Evolutionary conservation across 768 basidiomycete genomes (phyloP), one percentile per base, ranked within the genome.

Genomic region (Agaricus sinodeliciosus): DNA sequence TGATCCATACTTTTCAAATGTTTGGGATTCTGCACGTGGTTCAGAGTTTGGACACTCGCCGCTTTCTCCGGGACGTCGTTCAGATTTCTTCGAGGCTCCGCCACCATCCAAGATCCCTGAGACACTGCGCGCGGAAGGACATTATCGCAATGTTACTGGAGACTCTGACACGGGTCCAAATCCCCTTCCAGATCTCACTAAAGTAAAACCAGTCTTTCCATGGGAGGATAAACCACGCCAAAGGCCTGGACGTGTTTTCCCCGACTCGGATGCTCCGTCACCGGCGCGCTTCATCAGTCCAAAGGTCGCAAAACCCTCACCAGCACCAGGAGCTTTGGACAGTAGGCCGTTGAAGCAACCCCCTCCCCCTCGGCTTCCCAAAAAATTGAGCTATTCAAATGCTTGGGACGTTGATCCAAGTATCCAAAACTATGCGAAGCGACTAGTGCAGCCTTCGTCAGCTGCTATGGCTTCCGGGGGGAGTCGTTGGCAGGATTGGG

Each of bases 151-250:
- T 60, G 81, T 87, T 16, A 75, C 74, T 1, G 77, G 77, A n/a
- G 76, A 77, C 19, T 69, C 68, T 36, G 59, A 65, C n/a, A 57
- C 64, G 27, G 70, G 73, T 9, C 59, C 64, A 13, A 67, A 70
- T 11, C 77, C 78, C 5, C 77, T 73, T 58, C 90, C 93, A 3
- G 89, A 94, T 63, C 77, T 72, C 25, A 69, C 68, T 22, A 88
- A 88, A 61, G 79, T 94, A 18, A 85, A 84, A 55, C 72, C 77
- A 31, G 74, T 96, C 31, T 98, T 99, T 67, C 94, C 95, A n/a
- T 99, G 95, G 95, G 95, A 99, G 64, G 79, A 83, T 54, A 78
- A 79, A 59, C 84, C 80, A 11, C 81, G 87, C 28, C 76, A 72
- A 44, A 59, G 75, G 57, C 90, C 89, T 12, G 75, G 74, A 25